Base-by-base conservation (phyloP, 768 basidiomycete species). In the Nidula microcarpa region DNA sequence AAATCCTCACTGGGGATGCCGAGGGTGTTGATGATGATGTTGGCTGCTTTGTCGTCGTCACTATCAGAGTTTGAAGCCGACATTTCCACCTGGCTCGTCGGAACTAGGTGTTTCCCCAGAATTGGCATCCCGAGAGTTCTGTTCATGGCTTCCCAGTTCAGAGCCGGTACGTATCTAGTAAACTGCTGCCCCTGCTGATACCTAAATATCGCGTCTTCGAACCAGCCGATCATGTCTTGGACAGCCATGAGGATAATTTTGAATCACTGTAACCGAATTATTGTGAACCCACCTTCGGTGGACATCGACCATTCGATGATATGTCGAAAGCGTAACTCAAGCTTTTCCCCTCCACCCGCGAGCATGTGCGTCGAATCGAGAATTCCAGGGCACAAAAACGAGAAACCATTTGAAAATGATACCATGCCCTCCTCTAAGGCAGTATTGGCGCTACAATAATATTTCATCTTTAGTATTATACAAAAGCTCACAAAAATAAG, bases 381-480 rank as follows among this genome's bases (percentile, higher is more conserved):
- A 34, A 74, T 64, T 5, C 59, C 64, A 6, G 72, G 72, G 5
- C 62, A 57, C 18, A 70, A 61, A 14, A 74, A 55, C 3, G 68
- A 64, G 52, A 68, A 69, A 3, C 63, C 70, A 46, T 73, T 72
- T 10, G 57, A 53, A 51, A 60, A 59, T 16, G 53, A 32, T 6
- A 52, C 51, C 1, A 63, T 57, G 41, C 62, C 55, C 6, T 58
- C 64, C 23, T 70, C 69, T 4, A 74, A 41, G 23, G 57, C 63
- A 1, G 71, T 66, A 49, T 71, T 71, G 2, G 69, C 71, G 47
- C 70, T 73, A 45, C 8, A 7, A n/a, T n/a, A n/a, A n/a, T n/a
- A n/a, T n/a, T n/a, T n/a, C n/a, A n/a, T n/a, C n/a, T n/a, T n/a
- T n/a, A n/a, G n/a, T n/a, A n/a, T n/a, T n/a, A n/a, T n/a, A n/a